Conservation (phyloP, 805 yeast species). For the Lachancea thermotolerans region DNA sequence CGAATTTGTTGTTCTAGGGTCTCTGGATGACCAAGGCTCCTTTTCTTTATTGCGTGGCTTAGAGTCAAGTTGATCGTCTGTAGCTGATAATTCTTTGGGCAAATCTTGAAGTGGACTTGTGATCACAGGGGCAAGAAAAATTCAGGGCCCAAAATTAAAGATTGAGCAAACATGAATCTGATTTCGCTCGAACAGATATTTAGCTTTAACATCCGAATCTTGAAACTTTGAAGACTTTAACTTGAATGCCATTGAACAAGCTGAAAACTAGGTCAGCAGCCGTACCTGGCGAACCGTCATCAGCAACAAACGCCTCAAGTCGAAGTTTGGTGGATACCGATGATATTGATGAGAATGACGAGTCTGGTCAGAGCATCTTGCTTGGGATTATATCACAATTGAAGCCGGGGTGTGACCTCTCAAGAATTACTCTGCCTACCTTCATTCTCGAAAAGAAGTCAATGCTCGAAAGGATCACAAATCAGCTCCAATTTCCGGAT, state of each 20-base stretch:
- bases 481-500: slow-evolving; percentile 75
- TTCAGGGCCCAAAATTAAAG: slow-evolving; percentile 2
- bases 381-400: slow-evolving; percentile 85
- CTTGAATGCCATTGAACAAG: slow-evolving; percentile 1
- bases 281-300: background rate
- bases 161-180: no score
- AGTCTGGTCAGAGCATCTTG: slow-evolving; percentile 78
- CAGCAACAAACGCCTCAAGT: background rate
- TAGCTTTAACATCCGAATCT: no score
- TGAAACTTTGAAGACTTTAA: background rate
- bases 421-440: slow-evolving; percentile 90
- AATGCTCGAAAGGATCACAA: slow-evolving; percentile 92
- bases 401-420: slow-evolving; percentile 85
- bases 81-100: no score
- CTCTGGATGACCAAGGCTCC: no score
- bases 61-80: no score
- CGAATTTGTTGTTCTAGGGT: no score
- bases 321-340: slow-evolving; percentile 36
- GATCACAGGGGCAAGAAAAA: background rate
- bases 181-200: no score
- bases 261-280: background rate
- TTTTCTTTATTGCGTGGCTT: no score
- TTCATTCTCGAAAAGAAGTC: slow-evolving; percentile 91
- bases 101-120: background rate
- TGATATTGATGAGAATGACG: slow-evolving; percentile 89